A percentile compares a stretch with the other conserved stretches of the same genome.
Conservation (phyloP, 2,329 filamentous ascomycete species). For the Meredithiella fracta region DNA sequence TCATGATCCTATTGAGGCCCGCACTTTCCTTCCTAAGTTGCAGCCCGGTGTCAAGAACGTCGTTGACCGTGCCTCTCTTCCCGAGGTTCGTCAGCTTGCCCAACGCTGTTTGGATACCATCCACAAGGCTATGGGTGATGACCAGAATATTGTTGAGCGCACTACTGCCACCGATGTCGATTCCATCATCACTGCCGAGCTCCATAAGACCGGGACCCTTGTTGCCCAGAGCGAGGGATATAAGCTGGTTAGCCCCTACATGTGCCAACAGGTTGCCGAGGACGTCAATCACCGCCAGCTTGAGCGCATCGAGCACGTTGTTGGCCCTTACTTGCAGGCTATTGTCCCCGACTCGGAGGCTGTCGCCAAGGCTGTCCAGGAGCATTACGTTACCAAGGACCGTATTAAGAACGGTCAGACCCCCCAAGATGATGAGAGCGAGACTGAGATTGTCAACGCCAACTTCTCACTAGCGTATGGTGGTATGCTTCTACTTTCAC, state of each 20-base stretch:
- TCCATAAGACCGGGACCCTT: constrained; percentile 47
- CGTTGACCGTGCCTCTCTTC: constrained; percentile 72
- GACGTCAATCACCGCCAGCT: constrained; percentile 72
- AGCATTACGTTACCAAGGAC: constrained; percentile 69
- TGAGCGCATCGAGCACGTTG: constrained; percentile 49
- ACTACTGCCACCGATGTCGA: constrained; percentile 57
- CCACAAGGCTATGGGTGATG: constrained; percentile 68
- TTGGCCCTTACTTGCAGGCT: constrained; percentile 59
- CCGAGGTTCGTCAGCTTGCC: constrained; percentile 84
- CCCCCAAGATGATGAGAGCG: constrained; percentile 75
- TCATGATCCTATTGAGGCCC: constrained; percentile 83
- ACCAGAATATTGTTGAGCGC: constrained; percentile 48
- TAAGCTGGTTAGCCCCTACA: constrained; percentile 51
- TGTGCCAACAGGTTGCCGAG: constrained; percentile 72
- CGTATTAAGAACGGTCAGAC: constrained; percentile 73
- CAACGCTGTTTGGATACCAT: constrained; percentile 71
- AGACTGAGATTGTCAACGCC: constrained; percentile 92
- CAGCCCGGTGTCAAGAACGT: constrained; percentile 87
- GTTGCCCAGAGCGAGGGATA: constrained; percentile 3
- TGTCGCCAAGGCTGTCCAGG: constrained; percentile 57
- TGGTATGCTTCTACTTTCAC: constrained; percentile 89
- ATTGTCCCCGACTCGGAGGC: constrained; percentile 47
- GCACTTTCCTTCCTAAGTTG: constrained; percentile 87
- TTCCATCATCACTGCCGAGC: constrained; percentile 56
- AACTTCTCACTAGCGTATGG: constrained; percentile 96